A percentile compares a stretch with the other conserved stretches of the same genome.
Evolutionary conservation across 176 grass and related monocot species (phyloP).

Genomic region (Ananas comosus): DNA sequence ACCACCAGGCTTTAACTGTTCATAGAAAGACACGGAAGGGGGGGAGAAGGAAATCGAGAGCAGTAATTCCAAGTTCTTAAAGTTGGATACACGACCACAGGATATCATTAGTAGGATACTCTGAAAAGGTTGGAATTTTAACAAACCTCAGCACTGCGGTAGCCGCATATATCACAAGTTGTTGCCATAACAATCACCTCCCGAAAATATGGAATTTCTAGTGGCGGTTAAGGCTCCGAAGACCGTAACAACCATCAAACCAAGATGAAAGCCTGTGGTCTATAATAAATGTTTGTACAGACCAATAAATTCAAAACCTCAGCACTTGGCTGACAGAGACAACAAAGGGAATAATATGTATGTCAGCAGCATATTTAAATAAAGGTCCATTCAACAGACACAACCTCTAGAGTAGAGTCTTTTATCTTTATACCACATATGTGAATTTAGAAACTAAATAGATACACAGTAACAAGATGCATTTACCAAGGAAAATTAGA

Average conservation of each 20-base stretch:
- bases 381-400: slow-evolving; percentile 6
- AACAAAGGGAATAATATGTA: background rate
- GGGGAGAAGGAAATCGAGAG: background rate
- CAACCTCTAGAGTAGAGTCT: too few species aligned
- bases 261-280: slow-evolving; percentile 20
- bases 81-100: background rate
- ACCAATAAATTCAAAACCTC: too few species aligned
- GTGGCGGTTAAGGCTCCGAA: background rate
- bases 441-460: too few species aligned
- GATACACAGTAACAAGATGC: too few species aligned
- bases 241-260: too few species aligned
- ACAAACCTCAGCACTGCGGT: slow-evolving; percentile 90
- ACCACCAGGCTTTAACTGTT: slow-evolving; percentile 88
- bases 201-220: slow-evolving; percentile 95
- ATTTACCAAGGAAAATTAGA: too few species aligned
- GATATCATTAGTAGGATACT: too few species aligned
- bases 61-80: background rate
- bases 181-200: slow-evolving; percentile 93
- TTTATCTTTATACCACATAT: too few species aligned
- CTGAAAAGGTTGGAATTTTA: background rate
- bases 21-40: slow-evolving; percentile 11
- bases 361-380: slow-evolving; percentile 1
- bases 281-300: slow-evolving; percentile 8
- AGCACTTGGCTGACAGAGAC: background rate
- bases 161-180: slow-evolving; percentile 75